Evolutionary conservation across 2,329 filamentous ascomycete species (phyloP).

Genomic region (Fusarium citri): DNA sequence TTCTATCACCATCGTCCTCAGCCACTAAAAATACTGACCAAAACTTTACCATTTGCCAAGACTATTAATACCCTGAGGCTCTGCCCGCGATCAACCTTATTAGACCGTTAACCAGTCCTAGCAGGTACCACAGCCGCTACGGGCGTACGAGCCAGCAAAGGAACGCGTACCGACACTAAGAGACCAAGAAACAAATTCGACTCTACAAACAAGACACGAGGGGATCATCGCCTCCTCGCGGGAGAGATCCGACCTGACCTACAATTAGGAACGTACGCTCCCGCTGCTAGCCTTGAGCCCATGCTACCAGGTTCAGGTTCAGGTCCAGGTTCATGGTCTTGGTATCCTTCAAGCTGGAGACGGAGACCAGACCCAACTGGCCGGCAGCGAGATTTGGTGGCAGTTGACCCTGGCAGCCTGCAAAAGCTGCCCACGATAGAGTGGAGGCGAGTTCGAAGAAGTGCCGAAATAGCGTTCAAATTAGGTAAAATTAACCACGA

Average conservation of each 20-base stretch:
- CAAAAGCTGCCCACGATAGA: constrained; percentile 38
- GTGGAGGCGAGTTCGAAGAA: constrained; percentile 43
- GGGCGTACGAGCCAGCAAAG: constrained; percentile 13
- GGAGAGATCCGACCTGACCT: constrained; percentile 17
- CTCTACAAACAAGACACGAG: constrained; percentile 12
- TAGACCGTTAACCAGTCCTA: constrained; percentile 4
- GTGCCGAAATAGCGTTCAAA: constrained; percentile 49
- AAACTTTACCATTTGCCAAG: background rate
- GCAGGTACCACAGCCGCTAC: background rate
- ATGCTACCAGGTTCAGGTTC: background rate
- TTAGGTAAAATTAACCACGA: constrained; percentile 53
- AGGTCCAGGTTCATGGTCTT: constrained; percentile 7
- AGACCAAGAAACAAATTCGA: constrained; percentile 12
- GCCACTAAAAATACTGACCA: background rate
- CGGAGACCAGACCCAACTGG: constrained; percentile 12
- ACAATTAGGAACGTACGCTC: constrained; percentile 31
- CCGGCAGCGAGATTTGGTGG: constrained; percentile 30
- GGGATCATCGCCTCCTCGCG: constrained; percentile 23
- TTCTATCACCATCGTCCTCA: background rate
- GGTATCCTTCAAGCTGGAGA: constrained; percentile 3
- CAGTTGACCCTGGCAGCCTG: constrained; percentile 16
- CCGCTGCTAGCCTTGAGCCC: constrained; percentile 18
- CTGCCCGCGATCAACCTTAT: constrained; percentile 21
- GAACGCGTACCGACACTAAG: constrained; percentile 9
- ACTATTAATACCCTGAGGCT: constrained; percentile 15